phyloP scores from a whole-genome alignment of 768 basidiomycete species.

The Tulasnella sp. region DNA sequence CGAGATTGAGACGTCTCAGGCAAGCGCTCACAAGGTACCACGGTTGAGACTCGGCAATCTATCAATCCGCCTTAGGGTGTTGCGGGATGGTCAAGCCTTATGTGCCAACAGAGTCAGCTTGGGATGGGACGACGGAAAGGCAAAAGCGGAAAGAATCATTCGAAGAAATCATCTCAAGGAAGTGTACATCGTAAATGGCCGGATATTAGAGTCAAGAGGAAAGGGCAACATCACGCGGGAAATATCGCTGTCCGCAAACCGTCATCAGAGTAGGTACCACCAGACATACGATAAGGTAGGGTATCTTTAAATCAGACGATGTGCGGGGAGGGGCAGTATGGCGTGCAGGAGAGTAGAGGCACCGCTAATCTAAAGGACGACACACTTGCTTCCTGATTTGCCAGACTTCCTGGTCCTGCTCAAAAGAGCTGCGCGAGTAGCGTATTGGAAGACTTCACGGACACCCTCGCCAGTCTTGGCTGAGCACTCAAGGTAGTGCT shows the following conservation, averaged over 20 bases:
- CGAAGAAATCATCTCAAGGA: conserved; percentile 4
- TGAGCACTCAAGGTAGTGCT: conserved; percentile 95
- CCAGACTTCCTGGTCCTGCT: conserved; percentile 39
- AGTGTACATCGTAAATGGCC: conserved; percentile 7
- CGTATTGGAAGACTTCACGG: conserved; percentile 96
- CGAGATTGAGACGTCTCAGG: neutral
- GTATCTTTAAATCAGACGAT: neutral
- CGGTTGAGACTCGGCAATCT: neutral
- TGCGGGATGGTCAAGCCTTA: neutral
- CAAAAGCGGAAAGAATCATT: neutral
- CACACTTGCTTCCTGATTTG: conserved; percentile 30
- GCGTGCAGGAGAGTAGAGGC: neutral
- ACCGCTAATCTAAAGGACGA: conserved; percentile 29
- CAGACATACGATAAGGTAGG: neutral
- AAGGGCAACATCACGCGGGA: conserved; percentile 1
- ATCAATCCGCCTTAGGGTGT: neutral
- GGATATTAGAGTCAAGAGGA: neutral
- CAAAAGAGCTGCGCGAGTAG: conserved; percentile 87
- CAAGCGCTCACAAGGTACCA: neutral
- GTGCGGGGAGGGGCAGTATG: neutral
- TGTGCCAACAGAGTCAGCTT: neutral
- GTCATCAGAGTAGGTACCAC: neutral
- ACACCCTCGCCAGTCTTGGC: conserved; percentile 96
- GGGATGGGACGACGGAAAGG: neutral
- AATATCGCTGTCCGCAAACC: neutral